Base-by-base conservation (phyloP, 495 filamentous ascomycete genomes). In the Penicilliopsis zonata region DNA sequence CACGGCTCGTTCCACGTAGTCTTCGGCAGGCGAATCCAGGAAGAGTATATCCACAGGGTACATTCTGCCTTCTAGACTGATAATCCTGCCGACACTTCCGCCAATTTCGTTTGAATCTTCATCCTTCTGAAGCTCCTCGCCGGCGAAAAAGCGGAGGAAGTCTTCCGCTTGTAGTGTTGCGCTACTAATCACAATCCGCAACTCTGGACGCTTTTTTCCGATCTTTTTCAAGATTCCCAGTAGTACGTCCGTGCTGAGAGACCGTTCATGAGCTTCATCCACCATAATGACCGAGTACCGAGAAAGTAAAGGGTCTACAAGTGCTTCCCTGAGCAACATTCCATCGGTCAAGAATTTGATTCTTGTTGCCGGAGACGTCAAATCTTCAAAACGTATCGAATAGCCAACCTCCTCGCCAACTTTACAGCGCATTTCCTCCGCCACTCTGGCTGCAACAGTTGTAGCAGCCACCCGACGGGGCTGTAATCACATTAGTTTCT, bases 341-440 rank as follows among this genome's bases (percentile, higher is more conserved):
- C 90, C 92, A 65, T 99, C 90, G 2, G 92, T 96, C 38, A 96
- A 55, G 51, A 95, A 99, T 51, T 99, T 99, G 54, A 99, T 92
- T 30, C 73, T 71, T 2, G 90, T 99, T 30, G 69, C 63, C 8
- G 79, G 71, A 26, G 86, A 94, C n/a, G 87, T 94, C 41, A 81
- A 64, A 64, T 96, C 90, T 50, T 96, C 92, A 50, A 99, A 99
- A 33, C 90, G 73, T 38, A 96, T 94, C 13, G 86, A 86, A 51
- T 95, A 96, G 28, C 92, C 92, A 33, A 96, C 86, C 55, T 95
- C 83, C 58, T 94, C 84, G 12, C 90, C 92, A 13, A 98, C 42
- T 42, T 87, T 79, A 50, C 83, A 85, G 8, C 86, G 78, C 70
- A 86, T 80, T 56, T 99, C 90, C 41, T 94, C 82, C 3, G 90